phyloP scores from a whole-genome alignment of 305 asterid species.

The Fraxinus velutina region DNA sequence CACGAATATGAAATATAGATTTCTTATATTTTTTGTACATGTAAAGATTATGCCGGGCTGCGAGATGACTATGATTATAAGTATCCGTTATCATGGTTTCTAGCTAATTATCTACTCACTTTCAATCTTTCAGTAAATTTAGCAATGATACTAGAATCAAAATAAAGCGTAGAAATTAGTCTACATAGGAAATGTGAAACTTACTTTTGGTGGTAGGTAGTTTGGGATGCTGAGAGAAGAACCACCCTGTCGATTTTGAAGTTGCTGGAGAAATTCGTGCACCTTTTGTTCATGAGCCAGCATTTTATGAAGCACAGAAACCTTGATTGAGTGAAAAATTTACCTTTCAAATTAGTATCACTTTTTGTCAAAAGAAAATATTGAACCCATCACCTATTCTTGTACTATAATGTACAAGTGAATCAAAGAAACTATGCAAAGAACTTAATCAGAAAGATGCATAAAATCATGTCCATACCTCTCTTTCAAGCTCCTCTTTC shows the following conservation, averaged over 20 bases:
- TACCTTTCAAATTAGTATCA: background rate
- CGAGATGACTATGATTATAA: background rate
- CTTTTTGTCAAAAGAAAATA: background rate
- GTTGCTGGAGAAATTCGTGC: slow-evolving; percentile 50
- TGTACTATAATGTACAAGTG: slow-evolving; percentile 5
- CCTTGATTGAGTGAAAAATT: slow-evolving; percentile 29
- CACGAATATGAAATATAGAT: background rate
- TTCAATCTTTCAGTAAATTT: background rate
- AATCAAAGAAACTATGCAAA: background rate
- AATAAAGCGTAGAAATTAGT: background rate
- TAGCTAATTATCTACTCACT: background rate
- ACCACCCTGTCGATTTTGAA: slow-evolving; percentile 40
- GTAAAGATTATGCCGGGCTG: background rate
- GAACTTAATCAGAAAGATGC: background rate
- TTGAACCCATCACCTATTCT: background rate
- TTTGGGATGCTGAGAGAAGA: slow-evolving; percentile 52
- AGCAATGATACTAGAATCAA: background rate
- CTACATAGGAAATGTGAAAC: background rate
- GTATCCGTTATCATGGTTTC: background rate
- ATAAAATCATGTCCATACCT: slow-evolving; percentile 46
- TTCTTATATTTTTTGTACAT: background rate
- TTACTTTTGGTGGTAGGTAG: slow-evolving; percentile 69
- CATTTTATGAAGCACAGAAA: slow-evolving; percentile 59
- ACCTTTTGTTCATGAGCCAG: slow-evolving; percentile 67
- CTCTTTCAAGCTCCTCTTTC: slow-evolving; percentile 71